Evolutionary conservation across 345 rosid species (phyloP).

Genomic region (Aquilaria malaccensis): DNA sequence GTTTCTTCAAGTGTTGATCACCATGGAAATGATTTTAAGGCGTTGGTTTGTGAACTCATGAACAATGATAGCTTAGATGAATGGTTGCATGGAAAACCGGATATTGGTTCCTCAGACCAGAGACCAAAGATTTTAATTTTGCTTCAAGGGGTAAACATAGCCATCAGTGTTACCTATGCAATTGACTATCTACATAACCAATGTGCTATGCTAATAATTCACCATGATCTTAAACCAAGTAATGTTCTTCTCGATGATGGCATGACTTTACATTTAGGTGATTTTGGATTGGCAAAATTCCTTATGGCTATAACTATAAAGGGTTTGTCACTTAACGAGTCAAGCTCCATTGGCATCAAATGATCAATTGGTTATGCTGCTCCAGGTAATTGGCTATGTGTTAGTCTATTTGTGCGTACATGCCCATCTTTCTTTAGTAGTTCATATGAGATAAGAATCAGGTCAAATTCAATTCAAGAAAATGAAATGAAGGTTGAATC

Average conservation of each 20-base stretch:
- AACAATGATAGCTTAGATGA: constrained; percentile 13
- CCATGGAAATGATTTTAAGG: constrained; percentile 6
- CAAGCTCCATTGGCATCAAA: constrained; percentile 10
- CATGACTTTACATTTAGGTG: constrained; percentile 9
- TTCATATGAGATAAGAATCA: too few relatives aligned
- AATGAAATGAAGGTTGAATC: too few relatives aligned
- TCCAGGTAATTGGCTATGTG: constrained; percentile 15
- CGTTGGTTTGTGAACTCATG: constrained; percentile 11
- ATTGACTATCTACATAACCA: constrained; percentile 19
- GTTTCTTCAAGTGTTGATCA: constrained; percentile 2
- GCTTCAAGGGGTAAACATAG: neutral
- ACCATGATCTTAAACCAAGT: constrained; percentile 21
- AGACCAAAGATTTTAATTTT: neutral
- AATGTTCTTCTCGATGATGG: constrained; percentile 11
- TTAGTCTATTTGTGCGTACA: neutral
- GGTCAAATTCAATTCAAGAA: too few relatives aligned
- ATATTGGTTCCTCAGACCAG: too few relatives aligned
- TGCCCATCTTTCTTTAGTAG: neutral
- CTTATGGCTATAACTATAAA: neutral
- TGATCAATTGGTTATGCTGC: constrained; percentile 22
- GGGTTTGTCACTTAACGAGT: neutral
- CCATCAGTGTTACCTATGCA: constrained; percentile 7
- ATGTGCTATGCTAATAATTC: constrained; percentile 10
- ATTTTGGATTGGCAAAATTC: constrained; percentile 16
- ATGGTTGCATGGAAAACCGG: constrained; percentile 8